Percentiles rank a stretch among this genome's conserved stretches.
Evolutionary conservation across 768 basidiomycete genomes (phyloP).

Genomic region (Trametopsis cervina): DNA sequence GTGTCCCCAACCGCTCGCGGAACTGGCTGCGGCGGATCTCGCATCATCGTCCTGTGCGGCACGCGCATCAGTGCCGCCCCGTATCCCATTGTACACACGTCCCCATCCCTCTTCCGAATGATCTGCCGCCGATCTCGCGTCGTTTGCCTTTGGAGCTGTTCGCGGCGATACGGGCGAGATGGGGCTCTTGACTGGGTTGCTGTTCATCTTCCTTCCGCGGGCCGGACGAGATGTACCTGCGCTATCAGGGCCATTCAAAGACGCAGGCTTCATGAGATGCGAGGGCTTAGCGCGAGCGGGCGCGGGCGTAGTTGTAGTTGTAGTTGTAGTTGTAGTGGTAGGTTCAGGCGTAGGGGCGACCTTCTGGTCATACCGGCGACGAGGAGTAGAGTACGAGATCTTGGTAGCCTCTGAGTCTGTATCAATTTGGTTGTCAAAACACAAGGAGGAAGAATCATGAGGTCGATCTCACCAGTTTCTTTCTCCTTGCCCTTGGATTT

Average conservation of each 20-base stretch:
- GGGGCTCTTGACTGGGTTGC: background rate
- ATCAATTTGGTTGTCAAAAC: too few relatives aligned
- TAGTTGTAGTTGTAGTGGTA: background rate
- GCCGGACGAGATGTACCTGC: background rate
- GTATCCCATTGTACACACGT: background rate
- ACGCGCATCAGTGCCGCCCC: background rate
- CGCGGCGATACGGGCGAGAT: background rate
- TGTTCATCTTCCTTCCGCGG: conserved; percentile 3
- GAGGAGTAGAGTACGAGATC: background rate
- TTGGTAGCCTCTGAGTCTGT: too few relatives aligned
- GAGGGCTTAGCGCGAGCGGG: background rate
- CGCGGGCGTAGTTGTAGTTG: background rate
- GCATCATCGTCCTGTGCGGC: background rate
- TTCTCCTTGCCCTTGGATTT: background rate
- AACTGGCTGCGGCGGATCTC: background rate
- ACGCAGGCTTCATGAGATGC: background rate
- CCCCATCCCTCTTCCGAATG: conserved; percentile 1
- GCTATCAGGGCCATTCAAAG: background rate
- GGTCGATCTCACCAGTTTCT: too few relatives aligned
- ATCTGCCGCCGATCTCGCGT: background rate
- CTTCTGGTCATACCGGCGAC: background rate
- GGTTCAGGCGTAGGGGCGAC: too few relatives aligned
- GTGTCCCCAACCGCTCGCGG: conserved; percentile 3
- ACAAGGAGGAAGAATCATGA: too few relatives aligned
- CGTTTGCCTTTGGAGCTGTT: background rate